These are phyloP conservation scores for Rhazya stricta DNA, from an alignment of 257 asterid species.

Conservation along the genomic window DNA sequence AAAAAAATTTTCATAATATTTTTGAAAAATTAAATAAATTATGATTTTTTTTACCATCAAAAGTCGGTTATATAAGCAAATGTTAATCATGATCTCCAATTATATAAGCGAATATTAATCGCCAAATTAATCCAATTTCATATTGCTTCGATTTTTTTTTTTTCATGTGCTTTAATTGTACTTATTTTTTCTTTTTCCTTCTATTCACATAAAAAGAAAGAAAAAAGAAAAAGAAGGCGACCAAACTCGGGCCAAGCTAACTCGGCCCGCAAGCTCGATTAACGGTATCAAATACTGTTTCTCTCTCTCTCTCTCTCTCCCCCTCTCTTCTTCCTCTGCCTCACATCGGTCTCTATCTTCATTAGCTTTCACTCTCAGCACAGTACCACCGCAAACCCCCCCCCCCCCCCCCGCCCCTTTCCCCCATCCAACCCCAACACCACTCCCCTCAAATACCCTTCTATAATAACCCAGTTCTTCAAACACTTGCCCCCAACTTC, in stretches of 20 bases:
- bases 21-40: too few species aligned
- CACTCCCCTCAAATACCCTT: neutral
- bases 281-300: neutral
- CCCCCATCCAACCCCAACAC: neutral
- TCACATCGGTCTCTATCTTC: conserved; percentile 37
- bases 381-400: conserved; percentile 1
- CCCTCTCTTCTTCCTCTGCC: conserved; percentile 28
- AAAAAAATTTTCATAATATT: too few species aligned
- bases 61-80: too few species aligned
- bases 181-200: too few species aligned
- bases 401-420: neutral
- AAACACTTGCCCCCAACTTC: conserved; percentile 6
- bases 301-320: conserved; percentile 13
- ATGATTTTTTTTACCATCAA: too few species aligned
- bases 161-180: too few species aligned
- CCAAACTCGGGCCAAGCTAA: neutral
- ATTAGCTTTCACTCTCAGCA: conserved; percentile 23
- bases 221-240: neutral
- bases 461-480: conserved; percentile 7
- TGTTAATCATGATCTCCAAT: too few species aligned
- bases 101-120: too few species aligned
- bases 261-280: neutral
- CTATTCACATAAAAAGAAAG: too few species aligned
- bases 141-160: too few species aligned
- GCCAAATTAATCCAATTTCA: too few species aligned